Base-by-base conservation (phyloP, 345 rosid species). In the Melaleuca quinquenervia region DNA sequence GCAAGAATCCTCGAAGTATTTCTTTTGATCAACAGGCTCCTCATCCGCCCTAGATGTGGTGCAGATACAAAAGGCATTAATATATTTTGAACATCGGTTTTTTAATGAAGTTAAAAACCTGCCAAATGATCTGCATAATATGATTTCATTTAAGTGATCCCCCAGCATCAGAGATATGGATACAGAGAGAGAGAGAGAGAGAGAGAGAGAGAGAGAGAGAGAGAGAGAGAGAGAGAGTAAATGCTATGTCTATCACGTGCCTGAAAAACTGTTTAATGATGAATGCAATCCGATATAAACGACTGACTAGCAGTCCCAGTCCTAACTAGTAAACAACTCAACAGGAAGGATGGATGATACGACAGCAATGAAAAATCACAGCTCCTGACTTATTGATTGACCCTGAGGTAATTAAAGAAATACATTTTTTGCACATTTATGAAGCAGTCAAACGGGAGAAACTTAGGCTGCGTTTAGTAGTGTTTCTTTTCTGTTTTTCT, bases 1-100 rank as follows among this genome's bases (percentile, higher is more conserved):
- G 95, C 96, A 92, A 83, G 90, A 53, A 8, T 94, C 96, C 88
- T 94, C 96, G 82, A 92, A 58, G 84, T 91, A 87, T 88, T 84
- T 91, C 91, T 94, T 94, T 18, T 82, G 96, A 89, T 94, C 96
- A 86, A 87, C 89, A 83, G 86, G 93, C 84, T 94, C 96, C 88
- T 94, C 96, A 6, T 94, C 96, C 85, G 96, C 95, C 96, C 96
- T 94, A 52, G 51, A 62, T 75, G 1, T 36, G 11, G 13, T 0
- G 0, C 12, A 7, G 78, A 64, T 8, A 64, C 45, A 8, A 64
- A 64, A 64, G 78, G 78, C 78, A 64, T 64, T 32, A 64, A 64
- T 32, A 64, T 32, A 64, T 32, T 29, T 64, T 21, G 14, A 32
- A 16, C 22, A 58, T 58, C 64, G 12, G 8, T 26, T 58, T n/a